A percentile compares a stretch with the other conserved stretches of the same genome.
These are phyloP conservation scores for Microascus cirrosus DNA, from an alignment of 2,329 filamentous ascomycete genomes.

Conservation along the genomic window DNA sequence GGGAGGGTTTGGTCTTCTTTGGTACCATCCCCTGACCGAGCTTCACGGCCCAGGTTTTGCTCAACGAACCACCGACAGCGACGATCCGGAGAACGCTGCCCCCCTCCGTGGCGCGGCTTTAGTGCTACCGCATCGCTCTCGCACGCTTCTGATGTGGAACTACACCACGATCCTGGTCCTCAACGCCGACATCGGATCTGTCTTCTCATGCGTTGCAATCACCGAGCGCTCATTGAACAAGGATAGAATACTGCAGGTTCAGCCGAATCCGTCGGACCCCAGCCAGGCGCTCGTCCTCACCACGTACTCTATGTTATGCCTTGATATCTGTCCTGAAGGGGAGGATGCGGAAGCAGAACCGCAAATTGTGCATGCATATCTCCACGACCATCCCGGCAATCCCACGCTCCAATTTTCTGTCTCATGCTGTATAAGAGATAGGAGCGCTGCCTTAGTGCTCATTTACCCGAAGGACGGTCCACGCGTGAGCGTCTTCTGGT, in stretches of 20 bases:
- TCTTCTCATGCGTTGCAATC: background rate
- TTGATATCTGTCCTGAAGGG: constrained; percentile 1
- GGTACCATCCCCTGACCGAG: background rate
- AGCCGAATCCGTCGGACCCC: constrained; percentile 2
- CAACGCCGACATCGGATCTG: constrained; percentile 1
- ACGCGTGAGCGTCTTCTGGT: background rate
- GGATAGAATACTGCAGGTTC: constrained; percentile 6
- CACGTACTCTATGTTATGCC: constrained; percentile 5
- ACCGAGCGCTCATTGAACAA: constrained; percentile 1
- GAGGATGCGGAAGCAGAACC: background rate
- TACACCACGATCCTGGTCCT: constrained; percentile 2
- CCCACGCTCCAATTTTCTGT: background rate
- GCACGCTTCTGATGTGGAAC: constrained; percentile 7
- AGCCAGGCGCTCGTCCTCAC: constrained; percentile 7
- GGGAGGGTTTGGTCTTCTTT: background rate
- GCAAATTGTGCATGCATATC: background rate
- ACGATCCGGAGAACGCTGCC: background rate
- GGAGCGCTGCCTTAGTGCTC: background rate
- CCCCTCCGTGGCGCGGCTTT: background rate
- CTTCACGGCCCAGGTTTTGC: background rate
- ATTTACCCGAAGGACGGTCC: background rate
- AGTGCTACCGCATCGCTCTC: background rate
- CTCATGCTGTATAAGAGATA: background rate
- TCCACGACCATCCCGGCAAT: background rate
- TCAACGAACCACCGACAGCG: background rate